Evolutionary conservation across 2,329 filamentous ascomycete genomes (phyloP), one percentile per base, ranked within the genome.

Genomic region (Dothideomycetes sp.): DNA sequence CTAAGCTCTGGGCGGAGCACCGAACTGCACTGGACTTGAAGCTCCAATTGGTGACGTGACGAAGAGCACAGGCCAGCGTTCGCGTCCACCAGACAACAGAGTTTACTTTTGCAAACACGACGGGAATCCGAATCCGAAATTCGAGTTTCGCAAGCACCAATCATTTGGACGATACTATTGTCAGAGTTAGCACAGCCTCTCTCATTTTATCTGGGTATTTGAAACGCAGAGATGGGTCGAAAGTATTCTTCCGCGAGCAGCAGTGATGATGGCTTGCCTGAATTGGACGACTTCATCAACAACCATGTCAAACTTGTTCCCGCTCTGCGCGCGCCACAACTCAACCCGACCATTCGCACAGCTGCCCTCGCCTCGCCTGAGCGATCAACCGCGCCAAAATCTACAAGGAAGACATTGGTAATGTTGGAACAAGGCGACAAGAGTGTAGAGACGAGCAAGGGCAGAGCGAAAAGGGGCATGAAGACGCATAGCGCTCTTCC

Each of bases 231-330:
- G 7, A 27, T 27, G 22, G 22, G 7, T 12, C 22, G 22, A 7
- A 27, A 12, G 12, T 27, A 27, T 12, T 27, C 22, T 27, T 7
- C 22, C 22, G 22, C 7, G 12, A 27, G 22, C 22, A 27, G 22
- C 22, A 27, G 22, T 12, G 22, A 27, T 7, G 22, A 27, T 27
- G 22, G 12, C 11, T 36, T 49, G 5, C 47, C 47, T 4, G 45
- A 46, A 31, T 33, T 49, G 16, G 38, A 42, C n/a, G 38, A 47
- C 18, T 37, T 48, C 31, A 46, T 46, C 38, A 40, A 38, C 38
- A 35, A 40, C 29, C 44, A 46, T n/a, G 37, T 43, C 22, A 38
- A 35, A 18, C 31, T 30, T 12, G 19, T 43, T 4, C 5, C 24
- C 19, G 14, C 32, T 24, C 12, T 33, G 3, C 22, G 30, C 22